Evolutionary conservation across 306 rosid species (phyloP).

Genomic region (Pterocarpus macrocarpus): DNA sequence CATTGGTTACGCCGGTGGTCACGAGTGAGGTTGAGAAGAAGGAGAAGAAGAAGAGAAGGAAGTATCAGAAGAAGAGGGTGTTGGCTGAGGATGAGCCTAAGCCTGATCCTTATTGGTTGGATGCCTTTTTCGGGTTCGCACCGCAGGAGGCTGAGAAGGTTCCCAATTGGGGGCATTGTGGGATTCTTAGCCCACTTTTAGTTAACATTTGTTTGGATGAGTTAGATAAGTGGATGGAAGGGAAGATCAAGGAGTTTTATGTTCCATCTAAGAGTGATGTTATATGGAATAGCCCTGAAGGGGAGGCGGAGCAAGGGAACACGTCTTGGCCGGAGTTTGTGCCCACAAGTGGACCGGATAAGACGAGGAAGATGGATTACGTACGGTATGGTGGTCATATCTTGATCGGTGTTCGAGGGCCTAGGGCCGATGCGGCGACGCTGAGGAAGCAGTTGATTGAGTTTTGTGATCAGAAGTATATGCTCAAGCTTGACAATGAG

Average conservation of each 20-base stretch:
- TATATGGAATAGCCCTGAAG: conserved; percentile 89
- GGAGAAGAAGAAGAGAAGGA: conserved; percentile 76
- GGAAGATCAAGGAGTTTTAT: conserved; percentile 83
- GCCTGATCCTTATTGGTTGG: conserved; percentile 98
- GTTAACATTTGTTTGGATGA: conserved; percentile 87
- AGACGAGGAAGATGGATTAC: conserved; percentile 93
- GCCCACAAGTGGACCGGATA: conserved; percentile 98
- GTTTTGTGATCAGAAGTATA: conserved; percentile 89
- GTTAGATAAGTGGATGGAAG: conserved; percentile 95
- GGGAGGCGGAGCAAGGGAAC: conserved; percentile 88
- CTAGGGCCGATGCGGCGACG: conserved; percentile 87
- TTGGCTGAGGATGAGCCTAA: conserved; percentile 95
- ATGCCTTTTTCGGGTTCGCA: conserved; percentile 86
- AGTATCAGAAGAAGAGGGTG: conserved; percentile 95
- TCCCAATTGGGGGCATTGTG: conserved; percentile 97
- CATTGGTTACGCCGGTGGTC: conserved; percentile 78
- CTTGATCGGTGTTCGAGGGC: conserved; percentile 88
- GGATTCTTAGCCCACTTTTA: conserved; percentile 83
- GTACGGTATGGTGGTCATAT: conserved; percentile 90
- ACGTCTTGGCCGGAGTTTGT: conserved; percentile 99
- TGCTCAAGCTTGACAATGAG: conserved; percentile 95
- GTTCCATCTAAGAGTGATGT: conserved; percentile 96
- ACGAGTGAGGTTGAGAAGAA: conserved; percentile 64
- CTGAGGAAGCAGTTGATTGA: conserved; percentile 89
- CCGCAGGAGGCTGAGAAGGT: conserved; percentile 89